Evolutionary conservation across 352 stramenopile species (phyloP).

Genomic region (Globisporangium perplexum): DNA sequence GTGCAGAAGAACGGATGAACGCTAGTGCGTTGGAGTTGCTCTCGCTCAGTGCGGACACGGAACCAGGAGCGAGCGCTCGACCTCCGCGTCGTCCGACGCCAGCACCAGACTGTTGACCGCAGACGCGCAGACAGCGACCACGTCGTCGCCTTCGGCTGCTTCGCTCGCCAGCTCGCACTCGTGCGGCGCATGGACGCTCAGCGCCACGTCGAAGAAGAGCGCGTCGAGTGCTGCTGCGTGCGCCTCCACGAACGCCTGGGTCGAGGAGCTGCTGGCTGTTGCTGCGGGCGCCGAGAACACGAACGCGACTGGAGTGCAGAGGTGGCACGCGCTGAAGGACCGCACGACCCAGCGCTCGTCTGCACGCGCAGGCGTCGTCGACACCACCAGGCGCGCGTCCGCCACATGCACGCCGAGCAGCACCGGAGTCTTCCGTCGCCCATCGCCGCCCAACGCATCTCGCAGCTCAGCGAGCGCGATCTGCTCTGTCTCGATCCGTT

Average conservation of each 20-base stretch:
- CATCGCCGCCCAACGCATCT: background rate
- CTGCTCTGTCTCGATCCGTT: background rate
- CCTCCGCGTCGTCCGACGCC: too few species aligned
- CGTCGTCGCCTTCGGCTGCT: too few species aligned
- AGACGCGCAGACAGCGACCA: background rate
- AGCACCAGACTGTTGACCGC: background rate
- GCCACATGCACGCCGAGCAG: background rate
- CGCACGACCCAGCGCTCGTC: background rate
- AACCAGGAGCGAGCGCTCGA: background rate
- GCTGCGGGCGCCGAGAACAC: background rate
- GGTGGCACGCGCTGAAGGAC: slow-evolving; percentile 4
- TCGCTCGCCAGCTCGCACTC: slow-evolving; percentile 2
- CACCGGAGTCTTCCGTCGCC: background rate
- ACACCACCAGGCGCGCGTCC: background rate
- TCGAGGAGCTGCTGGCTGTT: background rate
- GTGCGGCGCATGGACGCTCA: slow-evolving; percentile 5
- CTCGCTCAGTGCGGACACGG: background rate
- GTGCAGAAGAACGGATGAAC: background rate
- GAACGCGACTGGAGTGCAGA: slow-evolving; percentile 2
- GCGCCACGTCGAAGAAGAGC: slow-evolving; percentile 3
- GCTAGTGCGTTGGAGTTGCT: too few species aligned
- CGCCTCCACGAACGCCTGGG: background rate
- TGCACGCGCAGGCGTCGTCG: too few species aligned
- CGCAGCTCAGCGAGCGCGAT: background rate
- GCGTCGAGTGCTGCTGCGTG: background rate